These are phyloP conservation scores for Spirogloea muscicola DNA, from an alignment of 139 green algal species.

Conservation along the genomic window DNA sequence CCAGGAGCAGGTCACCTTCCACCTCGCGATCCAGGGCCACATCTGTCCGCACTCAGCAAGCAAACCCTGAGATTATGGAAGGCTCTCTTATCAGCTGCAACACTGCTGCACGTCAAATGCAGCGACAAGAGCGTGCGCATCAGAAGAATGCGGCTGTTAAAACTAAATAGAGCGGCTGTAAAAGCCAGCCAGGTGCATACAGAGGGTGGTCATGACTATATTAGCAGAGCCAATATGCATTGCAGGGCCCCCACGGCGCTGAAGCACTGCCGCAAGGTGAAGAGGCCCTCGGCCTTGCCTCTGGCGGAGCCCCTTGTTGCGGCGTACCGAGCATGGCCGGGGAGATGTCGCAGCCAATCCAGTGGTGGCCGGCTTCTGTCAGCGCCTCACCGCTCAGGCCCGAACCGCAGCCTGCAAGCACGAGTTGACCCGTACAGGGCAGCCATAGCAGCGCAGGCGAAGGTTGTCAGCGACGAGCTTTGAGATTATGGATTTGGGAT, in stretches of 20 bases:
- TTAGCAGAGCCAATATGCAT: no score
- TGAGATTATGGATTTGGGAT: no score
- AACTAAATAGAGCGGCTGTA: no score
- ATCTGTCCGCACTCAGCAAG: background rate
- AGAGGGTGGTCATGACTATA: no score
- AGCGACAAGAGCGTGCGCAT: no score
- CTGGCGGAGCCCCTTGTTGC: background rate
- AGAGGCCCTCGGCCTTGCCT: background rate
- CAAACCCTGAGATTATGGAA: background rate
- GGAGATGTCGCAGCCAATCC: slow-evolving; percentile 87
- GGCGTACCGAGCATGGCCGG: slow-evolving; percentile 31
- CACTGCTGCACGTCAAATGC: no score
- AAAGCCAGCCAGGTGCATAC: no score
- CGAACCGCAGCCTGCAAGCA: slow-evolving; percentile 72
- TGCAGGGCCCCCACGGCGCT: no score
- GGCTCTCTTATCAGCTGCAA: no score
- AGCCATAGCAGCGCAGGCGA: background rate
- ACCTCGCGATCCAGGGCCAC: slow-evolving; percentile 54
- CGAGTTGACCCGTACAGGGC: background rate
- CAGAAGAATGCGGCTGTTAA: no score
- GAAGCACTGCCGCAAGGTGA: no score
- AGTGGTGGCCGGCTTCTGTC: slow-evolving; percentile 64
- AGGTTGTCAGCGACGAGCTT: background rate
- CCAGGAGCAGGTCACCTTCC: slow-evolving; percentile 72
- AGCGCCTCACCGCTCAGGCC: slow-evolving; percentile 76